Evolutionary conservation across 768 basidiomycete species (phyloP).

Genomic region (Leucosporidium scottii): DNA sequence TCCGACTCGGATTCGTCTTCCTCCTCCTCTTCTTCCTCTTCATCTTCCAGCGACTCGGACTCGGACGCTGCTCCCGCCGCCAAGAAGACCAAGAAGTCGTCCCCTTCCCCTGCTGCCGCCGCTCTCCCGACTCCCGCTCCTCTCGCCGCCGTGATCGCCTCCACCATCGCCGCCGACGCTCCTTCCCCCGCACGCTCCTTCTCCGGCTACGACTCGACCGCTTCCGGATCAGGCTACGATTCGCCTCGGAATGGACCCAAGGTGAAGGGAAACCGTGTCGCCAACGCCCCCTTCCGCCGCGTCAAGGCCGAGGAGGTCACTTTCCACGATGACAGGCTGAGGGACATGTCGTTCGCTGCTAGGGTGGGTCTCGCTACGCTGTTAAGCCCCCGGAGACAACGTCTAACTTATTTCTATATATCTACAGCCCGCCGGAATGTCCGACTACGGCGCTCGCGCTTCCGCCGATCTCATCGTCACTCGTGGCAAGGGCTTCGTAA

Average conservation of each 20-base stretch:
- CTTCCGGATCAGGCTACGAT: conserved; percentile 1
- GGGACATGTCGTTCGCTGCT: conserved; percentile 71
- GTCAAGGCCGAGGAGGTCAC: conserved; percentile 60
- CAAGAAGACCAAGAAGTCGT: conserved; percentile 34
- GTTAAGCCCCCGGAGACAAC: too few relatives aligned
- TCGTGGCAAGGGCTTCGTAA: conserved; percentile 87
- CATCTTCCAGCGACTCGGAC: conserved; percentile 20
- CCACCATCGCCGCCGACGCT: not conserved
- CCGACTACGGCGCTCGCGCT: conserved; percentile 84
- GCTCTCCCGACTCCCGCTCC: conserved; percentile 4
- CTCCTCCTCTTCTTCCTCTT: conserved; percentile 24
- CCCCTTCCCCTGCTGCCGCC: conserved; percentile 5
- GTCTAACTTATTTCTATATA: conserved; percentile 10
- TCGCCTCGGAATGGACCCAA: conserved; percentile 2
- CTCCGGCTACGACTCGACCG: conserved; percentile 38
- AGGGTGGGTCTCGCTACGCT: conserved; percentile 51
- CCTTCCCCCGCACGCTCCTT: conserved; percentile 4
- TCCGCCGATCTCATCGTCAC: conserved; percentile 84
- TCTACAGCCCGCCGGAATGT: conserved; percentile 53
- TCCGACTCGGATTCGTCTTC: conserved; percentile 8
- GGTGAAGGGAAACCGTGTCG: conserved; percentile 26
- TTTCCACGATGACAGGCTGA: conserved; percentile 49
- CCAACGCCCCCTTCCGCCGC: conserved; percentile 68
- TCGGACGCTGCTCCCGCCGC: conserved; percentile 22
- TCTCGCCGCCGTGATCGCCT: not conserved